A percentile compares a stretch with the other conserved stretches of the same genome.
phyloP scores from a whole-genome alignment of 352 stramenopile species.

The Phytophthora tubulina region DNA sequence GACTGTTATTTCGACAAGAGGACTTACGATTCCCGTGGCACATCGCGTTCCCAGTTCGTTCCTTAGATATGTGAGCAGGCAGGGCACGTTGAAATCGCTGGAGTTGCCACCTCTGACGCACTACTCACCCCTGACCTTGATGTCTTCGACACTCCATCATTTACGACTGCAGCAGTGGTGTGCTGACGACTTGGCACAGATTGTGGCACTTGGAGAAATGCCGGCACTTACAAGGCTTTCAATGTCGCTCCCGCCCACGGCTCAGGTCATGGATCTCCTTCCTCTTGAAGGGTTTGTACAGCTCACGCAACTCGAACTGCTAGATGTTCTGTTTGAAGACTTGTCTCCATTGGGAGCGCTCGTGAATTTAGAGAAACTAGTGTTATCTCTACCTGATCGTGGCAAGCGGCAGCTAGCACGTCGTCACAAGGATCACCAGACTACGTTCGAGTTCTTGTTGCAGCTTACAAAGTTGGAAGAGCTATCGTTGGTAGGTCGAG shows the following conservation, averaged over 20 bases:
- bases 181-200: constrained; percentile 50
- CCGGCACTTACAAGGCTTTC: constrained; percentile 42
- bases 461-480: constrained; percentile 51
- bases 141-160: constrained; percentile 44
- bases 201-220: constrained; percentile 40
- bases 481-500: constrained; percentile 60
- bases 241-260: constrained; percentile 48
- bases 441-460: constrained; percentile 57
- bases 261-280: constrained; percentile 51
- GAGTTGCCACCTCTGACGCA: constrained; percentile 47
- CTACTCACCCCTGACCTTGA: constrained; percentile 41
- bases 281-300: constrained; percentile 52
- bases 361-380: constrained; percentile 58
- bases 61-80: constrained; percentile 37
- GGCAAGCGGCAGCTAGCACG: constrained; percentile 54
- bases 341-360: constrained; percentile 52
- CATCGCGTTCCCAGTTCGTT: constrained; percentile 51
- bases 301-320: constrained; percentile 57
- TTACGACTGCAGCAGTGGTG: constrained; percentile 55
- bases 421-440: constrained; percentile 50
- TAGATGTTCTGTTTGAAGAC: constrained; percentile 65
- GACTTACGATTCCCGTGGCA: constrained; percentile 41
- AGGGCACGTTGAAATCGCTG: constrained; percentile 39
- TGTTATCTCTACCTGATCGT: constrained; percentile 55
- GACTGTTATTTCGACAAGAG: constrained; percentile 28